Conservation (phyloP, 306 rosid species). For the Carpinus fangiana region DNA sequence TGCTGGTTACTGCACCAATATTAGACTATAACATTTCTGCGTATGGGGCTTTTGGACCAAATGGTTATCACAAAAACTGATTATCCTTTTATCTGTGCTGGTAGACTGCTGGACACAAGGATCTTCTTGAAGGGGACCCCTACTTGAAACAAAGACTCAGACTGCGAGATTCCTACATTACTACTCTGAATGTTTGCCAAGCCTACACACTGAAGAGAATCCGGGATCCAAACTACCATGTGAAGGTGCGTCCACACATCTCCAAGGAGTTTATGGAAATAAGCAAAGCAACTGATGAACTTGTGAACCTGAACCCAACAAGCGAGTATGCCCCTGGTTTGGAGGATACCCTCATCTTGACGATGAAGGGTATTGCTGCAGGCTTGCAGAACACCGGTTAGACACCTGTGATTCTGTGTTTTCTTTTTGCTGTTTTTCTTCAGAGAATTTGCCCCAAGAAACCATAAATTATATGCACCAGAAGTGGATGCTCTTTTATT, state of each 20-base stretch:
- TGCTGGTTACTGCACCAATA: neutral
- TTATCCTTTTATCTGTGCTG: conserved; percentile 22
- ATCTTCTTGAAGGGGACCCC: conserved; percentile 92
- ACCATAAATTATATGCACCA: conserved; percentile 29
- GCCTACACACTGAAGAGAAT: conserved; percentile 93
- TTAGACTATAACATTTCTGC: neutral
- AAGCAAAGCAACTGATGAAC: conserved; percentile 75
- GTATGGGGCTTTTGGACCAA: neutral
- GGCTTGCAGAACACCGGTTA: conserved; percentile 99
- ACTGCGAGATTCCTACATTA: conserved; percentile 84
- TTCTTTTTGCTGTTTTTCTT: conserved; percentile 14
- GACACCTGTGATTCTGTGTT: conserved; percentile 5
- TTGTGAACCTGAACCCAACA: conserved; percentile 74
- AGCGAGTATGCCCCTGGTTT: conserved; percentile 96
- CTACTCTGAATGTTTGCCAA: conserved; percentile 92
- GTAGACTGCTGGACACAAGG: conserved; percentile 93
- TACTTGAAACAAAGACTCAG: conserved; percentile 93
- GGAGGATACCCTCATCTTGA: conserved; percentile 94
- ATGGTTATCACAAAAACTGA: conserved; percentile 2
- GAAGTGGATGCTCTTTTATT: conserved; percentile 33
- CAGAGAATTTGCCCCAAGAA: conserved; percentile 24
- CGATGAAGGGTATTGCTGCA: conserved; percentile 99
- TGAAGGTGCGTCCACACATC: conserved; percentile 57
- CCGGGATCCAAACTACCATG: conserved; percentile 65
- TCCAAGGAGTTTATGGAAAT: conserved; percentile 64